Evolutionary conservation across 495 filamentous ascomycete species (phyloP).

Genomic region (Penicillium psychrofluorescens): DNA sequence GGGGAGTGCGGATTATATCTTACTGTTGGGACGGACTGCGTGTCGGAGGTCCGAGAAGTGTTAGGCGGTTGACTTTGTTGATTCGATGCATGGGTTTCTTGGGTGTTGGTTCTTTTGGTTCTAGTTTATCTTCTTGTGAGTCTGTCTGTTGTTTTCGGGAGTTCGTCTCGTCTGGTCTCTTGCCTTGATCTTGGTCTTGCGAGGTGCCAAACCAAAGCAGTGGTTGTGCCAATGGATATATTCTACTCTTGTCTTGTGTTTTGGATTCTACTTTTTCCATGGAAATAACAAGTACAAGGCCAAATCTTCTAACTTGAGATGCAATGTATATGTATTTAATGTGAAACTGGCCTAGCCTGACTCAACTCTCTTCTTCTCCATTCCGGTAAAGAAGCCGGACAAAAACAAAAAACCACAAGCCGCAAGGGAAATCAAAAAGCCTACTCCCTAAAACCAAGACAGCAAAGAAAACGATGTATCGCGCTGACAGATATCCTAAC

Average conservation of each 20-base stretch:
- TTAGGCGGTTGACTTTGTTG: conserved; percentile 1
- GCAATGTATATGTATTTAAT: no score
- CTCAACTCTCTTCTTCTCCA: no score
- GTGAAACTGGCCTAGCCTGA: no score
- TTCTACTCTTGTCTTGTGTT: neutral
- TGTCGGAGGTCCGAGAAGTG: neutral
- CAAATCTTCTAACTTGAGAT: neutral
- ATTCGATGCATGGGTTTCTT: conserved; percentile 5
- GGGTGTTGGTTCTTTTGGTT: conserved; percentile 7
- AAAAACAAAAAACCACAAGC: no score
- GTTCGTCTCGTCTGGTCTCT: conserved; percentile 4
- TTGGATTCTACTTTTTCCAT: neutral
- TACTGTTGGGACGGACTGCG: neutral
- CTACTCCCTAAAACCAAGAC: no score
- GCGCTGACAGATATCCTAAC: no score
- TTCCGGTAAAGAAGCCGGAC: no score
- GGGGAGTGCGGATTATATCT: no score
- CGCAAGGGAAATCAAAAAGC: no score
- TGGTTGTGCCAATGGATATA: no score
- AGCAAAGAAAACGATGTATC: no score
- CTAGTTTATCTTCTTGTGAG: conserved; percentile 7
- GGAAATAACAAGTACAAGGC: neutral
- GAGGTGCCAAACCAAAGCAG: neutral
- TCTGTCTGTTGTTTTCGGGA: neutral
- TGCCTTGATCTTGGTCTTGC: conserved; percentile 7